Base-by-base conservation (phyloP, 257 asterid genomes). In the Fraxinus americana region DNA sequence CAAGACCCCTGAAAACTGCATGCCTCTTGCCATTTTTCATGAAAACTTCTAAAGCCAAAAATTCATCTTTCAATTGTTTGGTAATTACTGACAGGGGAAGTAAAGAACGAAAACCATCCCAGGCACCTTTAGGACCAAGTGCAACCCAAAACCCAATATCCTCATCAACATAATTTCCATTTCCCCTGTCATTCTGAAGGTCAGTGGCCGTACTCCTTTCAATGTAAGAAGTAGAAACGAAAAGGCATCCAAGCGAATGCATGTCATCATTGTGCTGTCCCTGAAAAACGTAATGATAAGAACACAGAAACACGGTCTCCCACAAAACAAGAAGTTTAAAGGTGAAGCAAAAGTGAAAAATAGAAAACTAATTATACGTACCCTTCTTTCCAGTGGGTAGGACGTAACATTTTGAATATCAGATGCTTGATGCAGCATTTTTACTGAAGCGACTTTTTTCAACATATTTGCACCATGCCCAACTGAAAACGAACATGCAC, bases 61-160 rank as follows among this genome's bases (percentile, higher is more conserved):
- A 90, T 78, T 91, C 97, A 86, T 91, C 94, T 77, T 85, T 77
- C 75, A 96, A 80, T 83, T 90, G 88, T 92, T 84, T 89, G 78
- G 97, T 85, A 81, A 83, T 87, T 77, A 92, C 94, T 74, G 99
- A 89, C 52, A 86, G 80, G 70, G 99, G 98, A 87, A 93, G 94
- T 81, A 90, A 87, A 73, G 98, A 96, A 52, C 98, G 98, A 72
- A 92, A 89, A 86, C 98, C 93, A 86, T 96, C 92, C 98, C 98
- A 96, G 75, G 94, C 91, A 80, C 98, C 98, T 80, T 88, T 89
- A 34, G 91, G 91, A 73, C 88, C 83, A 78, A 93, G 95, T 82
- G 96, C 91, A 84, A 93, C 88, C 96, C 94, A 91, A 85, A 96
- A 96, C 67, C 98, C 97, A 67, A 88, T 83, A 75, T 93, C 99